Evolutionary conservation across 129 eudicot genomes (phyloP).

Genomic region (Heracleum sosnowskyi): DNA sequence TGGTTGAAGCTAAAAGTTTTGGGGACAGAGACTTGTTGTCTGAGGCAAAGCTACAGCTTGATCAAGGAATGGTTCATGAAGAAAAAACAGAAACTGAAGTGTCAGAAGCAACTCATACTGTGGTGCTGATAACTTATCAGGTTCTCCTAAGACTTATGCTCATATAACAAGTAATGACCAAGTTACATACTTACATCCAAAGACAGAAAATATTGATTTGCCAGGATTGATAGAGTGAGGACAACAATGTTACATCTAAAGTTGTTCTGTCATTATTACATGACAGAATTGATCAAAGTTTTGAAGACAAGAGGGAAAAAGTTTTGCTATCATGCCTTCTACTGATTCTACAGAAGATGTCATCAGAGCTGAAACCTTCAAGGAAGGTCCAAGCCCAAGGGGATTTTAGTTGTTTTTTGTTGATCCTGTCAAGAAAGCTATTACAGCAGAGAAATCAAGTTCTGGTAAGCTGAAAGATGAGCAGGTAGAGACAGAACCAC

Average conservation of each 20-base stretch:
- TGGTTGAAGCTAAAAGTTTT: constrained; percentile 18
- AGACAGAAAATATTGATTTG: constrained; percentile 22
- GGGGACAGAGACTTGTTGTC: constrained; percentile 20
- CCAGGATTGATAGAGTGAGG: constrained; percentile 23
- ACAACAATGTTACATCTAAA: constrained; percentile 21
- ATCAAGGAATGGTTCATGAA: constrained; percentile 18
- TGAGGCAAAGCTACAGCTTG: constrained; percentile 24
- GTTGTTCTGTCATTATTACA: constrained; percentile 24
- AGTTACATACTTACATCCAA: no score
- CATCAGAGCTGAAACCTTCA: constrained; percentile 30
- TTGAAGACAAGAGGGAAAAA: constrained; percentile 85
- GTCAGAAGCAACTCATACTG: constrained; percentile 23
- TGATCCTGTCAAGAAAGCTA: constrained; percentile 58
- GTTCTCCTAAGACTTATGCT: constrained; percentile 23
- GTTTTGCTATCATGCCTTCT: constrained; percentile 37
- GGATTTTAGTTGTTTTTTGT: constrained; percentile 77
- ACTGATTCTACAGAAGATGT: constrained; percentile 17
- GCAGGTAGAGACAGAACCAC: constrained; percentile 48
- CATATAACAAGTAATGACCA: constrained; percentile 19
- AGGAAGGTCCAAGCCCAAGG: constrained; percentile 70
- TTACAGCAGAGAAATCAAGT: constrained; percentile 29
- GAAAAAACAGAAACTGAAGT: constrained; percentile 30
- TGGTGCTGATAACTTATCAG: constrained; percentile 19
- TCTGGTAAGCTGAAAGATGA: constrained; percentile 50
- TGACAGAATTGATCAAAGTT: constrained; percentile 32